Conservation (phyloP, 169 alveolate species). For the Plasmodium billcollinsi region DNA sequence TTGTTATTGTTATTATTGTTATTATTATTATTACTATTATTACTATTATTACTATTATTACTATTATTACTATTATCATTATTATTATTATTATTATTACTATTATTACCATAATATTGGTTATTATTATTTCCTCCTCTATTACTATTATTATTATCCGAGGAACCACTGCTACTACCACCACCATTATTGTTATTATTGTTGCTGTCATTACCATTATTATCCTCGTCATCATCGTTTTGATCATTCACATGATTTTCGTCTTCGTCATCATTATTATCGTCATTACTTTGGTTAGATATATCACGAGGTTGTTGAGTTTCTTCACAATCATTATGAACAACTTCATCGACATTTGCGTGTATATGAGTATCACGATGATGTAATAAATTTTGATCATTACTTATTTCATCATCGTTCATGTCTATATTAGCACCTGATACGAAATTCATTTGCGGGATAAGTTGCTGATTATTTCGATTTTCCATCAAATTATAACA, state of each 20-base stretch:
- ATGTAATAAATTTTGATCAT: constrained; percentile 5
- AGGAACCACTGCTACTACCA: constrained; percentile 14
- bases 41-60: constrained; percentile 8
- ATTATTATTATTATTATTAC: constrained; percentile 14
- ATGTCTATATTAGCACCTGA: not conserved
- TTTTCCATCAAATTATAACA: constrained; percentile 49
- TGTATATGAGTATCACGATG: not conserved
- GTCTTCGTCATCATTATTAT: constrained; percentile 3
- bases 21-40: constrained; percentile 9
- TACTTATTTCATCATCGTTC: constrained; percentile 4
- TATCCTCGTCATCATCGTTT: constrained; percentile 18
- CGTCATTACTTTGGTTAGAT: not conserved
- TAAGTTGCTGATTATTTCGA: constrained; percentile 22
- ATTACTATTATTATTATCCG: not conserved
- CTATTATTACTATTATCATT: constrained; percentile 1
- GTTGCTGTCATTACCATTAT: not conserved
- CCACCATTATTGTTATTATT: constrained; percentile 5
- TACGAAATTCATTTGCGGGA: constrained; percentile 13
- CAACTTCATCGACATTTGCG: not conserved
- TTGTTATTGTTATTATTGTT: not conserved
- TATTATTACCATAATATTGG: constrained; percentile 2
- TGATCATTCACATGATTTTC: not conserved
- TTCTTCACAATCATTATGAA: not conserved
- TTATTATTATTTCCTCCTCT: constrained; percentile 1
- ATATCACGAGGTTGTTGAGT: not conserved